Percentiles rank a stretch among this genome's conserved stretches.
These are phyloP conservation scores for Striga asiatica DNA, from an alignment of 257 asterid genomes.

Conservation along the genomic window DNA sequence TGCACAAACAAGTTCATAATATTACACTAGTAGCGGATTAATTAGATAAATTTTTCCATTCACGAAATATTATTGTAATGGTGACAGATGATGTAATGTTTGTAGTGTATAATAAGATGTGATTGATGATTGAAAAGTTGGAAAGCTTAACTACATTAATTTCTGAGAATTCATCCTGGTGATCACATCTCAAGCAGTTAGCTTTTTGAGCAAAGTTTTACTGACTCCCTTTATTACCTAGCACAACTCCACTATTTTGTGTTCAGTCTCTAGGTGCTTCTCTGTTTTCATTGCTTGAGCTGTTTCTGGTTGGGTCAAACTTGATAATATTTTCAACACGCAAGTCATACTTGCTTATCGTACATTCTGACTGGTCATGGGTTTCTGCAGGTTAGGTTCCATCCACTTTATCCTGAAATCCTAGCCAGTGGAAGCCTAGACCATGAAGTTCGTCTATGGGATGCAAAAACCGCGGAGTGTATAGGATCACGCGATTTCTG, in stretches of 20 bases:
- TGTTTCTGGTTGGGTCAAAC: constrained; percentile 14
- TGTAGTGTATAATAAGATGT: background rate
- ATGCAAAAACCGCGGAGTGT: constrained; percentile 86
- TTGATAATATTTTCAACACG: background rate
- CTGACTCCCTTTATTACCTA: background rate
- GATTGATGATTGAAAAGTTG: background rate
- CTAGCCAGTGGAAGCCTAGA: constrained; percentile 98
- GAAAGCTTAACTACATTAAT: background rate
- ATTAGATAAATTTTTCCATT: no score
- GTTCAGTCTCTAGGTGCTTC: background rate
- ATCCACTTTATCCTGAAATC: constrained; percentile 73
- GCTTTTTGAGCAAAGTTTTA: background rate
- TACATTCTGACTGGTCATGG: constrained; percentile 18
- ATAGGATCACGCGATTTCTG: constrained; percentile 89
- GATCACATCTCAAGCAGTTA: background rate
- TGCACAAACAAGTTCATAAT: no score
- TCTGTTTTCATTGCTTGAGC: background rate
- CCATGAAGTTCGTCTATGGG: constrained; percentile 95
- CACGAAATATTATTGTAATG: background rate
- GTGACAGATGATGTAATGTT: background rate
- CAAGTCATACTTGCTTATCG: constrained; percentile 15
- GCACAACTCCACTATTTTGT: background rate
- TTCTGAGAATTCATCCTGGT: background rate
- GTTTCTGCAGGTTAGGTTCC: constrained; percentile 83
- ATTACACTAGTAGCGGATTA: no score